These are phyloP conservation scores for Aegilops bicornis DNA, from an alignment of 176 grass and related monocot species.

Conservation along the genomic window DNA sequence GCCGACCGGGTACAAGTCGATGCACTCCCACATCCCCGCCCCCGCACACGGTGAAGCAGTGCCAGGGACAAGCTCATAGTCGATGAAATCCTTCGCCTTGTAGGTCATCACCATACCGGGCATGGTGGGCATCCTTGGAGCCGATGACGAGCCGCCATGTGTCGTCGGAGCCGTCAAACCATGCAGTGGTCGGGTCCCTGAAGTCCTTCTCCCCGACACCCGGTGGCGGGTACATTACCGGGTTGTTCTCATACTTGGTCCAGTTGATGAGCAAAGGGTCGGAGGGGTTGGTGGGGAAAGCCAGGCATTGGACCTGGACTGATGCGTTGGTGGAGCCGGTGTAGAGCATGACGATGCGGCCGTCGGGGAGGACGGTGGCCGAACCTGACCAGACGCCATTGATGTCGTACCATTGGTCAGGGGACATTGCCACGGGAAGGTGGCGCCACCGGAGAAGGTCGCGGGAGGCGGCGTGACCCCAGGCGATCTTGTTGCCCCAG, in stretches of 20 bases:
- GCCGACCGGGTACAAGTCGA: constrained; percentile 72
- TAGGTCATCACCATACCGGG: constrained; percentile 49
- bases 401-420: constrained; percentile 80
- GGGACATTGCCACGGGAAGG: constrained; percentile 71
- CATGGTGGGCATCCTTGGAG: constrained; percentile 56
- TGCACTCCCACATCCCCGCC: constrained; percentile 88
- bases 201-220: constrained; percentile 52
- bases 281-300: constrained; percentile 48
- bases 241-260: constrained; percentile 73
- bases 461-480: constrained; percentile 66
- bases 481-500: constrained; percentile 91
- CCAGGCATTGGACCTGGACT: constrained; percentile 81
- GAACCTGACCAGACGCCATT: constrained; percentile 91
- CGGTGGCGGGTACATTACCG: constrained; percentile 54
- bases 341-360: constrained; percentile 74
- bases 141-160: constrained; percentile 67
- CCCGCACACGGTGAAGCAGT: constrained; percentile 41
- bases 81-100: constrained; percentile 46
- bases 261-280: constrained; percentile 70
- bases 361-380: constrained; percentile 61
- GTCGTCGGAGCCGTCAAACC: constrained; percentile 46
- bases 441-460: constrained; percentile 83
- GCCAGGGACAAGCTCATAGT: constrained; percentile 45
- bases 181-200: constrained; percentile 79
- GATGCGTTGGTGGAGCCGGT: constrained; percentile 66